A percentile compares a stretch with the other conserved stretches of the same genome.
These are phyloP conservation scores for Linnemannia zychae DNA, from an alignment of 192 early-diverging fungal genomes.

Conservation along the genomic window DNA sequence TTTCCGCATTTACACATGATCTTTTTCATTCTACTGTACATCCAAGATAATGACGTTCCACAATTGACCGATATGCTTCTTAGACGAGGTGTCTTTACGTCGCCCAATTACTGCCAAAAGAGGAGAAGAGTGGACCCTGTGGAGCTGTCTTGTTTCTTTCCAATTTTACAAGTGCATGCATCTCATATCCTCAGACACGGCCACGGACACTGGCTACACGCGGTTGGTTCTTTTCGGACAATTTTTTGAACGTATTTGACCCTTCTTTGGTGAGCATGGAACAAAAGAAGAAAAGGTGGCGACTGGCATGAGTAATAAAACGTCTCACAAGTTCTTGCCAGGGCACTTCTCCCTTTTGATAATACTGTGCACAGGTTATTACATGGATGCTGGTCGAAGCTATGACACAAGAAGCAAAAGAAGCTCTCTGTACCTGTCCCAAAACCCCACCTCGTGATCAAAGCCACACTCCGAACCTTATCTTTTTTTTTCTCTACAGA, in stretches of 20 bases:
- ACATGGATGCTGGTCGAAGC: too few relatives aligned
- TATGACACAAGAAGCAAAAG: too few relatives aligned
- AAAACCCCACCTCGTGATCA: neutral
- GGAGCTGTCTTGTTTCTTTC: neutral
- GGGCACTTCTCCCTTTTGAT: neutral
- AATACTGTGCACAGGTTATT: neutral
- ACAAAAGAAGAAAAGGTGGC: neutral
- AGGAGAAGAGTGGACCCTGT: neutral
- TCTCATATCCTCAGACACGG: neutral
- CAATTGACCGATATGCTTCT: neutral
- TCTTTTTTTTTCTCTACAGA: neutral
- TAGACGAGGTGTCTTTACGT: neutral
- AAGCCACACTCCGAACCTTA: neutral
- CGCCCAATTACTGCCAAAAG: neutral
- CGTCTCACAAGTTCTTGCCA: neutral
- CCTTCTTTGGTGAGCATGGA: neutral
- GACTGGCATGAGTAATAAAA: neutral
- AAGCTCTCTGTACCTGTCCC: neutral
- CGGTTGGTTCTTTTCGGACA: neutral
- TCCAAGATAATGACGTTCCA: too few relatives aligned
- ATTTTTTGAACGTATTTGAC: neutral
- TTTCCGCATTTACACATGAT: neutral
- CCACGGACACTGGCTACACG: neutral
- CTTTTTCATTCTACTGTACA: neutral
- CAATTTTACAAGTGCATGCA: neutral